Evolutionary conservation across 768 basidiomycete species (phyloP).

Genomic region (Crassisporium funariophilum): DNA sequence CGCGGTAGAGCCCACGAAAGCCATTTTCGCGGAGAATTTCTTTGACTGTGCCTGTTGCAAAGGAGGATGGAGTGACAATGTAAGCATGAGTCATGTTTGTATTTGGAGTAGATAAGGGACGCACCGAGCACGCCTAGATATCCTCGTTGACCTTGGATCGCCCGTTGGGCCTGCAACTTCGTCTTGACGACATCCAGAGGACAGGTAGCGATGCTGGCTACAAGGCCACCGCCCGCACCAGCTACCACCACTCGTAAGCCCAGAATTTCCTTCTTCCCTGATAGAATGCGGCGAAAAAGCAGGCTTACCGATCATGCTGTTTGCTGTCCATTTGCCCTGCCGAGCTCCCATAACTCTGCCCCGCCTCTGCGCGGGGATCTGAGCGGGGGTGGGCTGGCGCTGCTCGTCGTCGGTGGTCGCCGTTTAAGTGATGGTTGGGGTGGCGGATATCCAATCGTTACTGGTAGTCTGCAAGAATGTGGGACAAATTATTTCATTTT

Average conservation of each 20-base stretch:
- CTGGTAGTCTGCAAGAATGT: slow-evolving; percentile 4
- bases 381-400: slow-evolving; percentile 20
- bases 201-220: slow-evolving; percentile 92
- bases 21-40: slow-evolving; percentile 64
- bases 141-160: slow-evolving; percentile 63
- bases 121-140: slow-evolving; percentile 80
- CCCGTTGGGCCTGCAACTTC: slow-evolving; percentile 91
- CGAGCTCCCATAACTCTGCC: slow-evolving; percentile 65
- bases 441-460: slow-evolving; percentile 2
- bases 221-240: slow-evolving; percentile 93
- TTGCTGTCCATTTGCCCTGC: slow-evolving; percentile 64
- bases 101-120: slow-evolving; percentile 27
- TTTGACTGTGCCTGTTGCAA: slow-evolving; percentile 39
- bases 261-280: not conserved
- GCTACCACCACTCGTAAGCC: slow-evolving; percentile 45
- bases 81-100: not conserved
- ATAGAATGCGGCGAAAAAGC: not conserved
- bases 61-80: slow-evolving; percentile 12
- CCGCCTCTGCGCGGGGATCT: slow-evolving; percentile 59
- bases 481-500: no score
- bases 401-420: slow-evolving; percentile 17
- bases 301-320: slow-evolving; percentile 83
- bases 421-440: not conserved
- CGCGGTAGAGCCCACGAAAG: slow-evolving; percentile 89
- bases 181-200: slow-evolving; percentile 99